Evolutionary conservation across 2,329 filamentous ascomycete genomes (phyloP).

Genomic region (Bipolaris gigantea): DNA sequence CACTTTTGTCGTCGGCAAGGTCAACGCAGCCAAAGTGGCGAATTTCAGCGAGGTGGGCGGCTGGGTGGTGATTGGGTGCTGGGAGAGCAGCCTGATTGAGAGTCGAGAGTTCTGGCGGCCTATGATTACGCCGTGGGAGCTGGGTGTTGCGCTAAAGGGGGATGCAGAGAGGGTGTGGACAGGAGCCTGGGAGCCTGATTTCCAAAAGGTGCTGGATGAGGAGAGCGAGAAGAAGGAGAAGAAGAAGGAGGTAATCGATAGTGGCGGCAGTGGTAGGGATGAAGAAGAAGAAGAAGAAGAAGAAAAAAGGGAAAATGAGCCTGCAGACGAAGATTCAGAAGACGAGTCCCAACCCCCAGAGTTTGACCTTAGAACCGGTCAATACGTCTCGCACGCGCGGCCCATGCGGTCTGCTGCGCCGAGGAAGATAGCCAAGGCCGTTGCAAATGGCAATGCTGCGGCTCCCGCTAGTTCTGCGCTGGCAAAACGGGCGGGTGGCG

Average conservation of each 20-base stretch:
- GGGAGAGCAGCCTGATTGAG: slow-evolving; percentile 93
- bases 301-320: slow-evolving; percentile 10
- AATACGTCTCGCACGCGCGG: slow-evolving; percentile 75
- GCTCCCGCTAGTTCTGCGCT: slow-evolving; percentile 56
- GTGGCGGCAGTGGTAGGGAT: slow-evolving; percentile 2
- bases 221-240: slow-evolving; percentile 13
- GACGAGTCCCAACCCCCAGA: slow-evolving; percentile 73
- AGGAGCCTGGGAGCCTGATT: slow-evolving; percentile 85
- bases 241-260: neutral
- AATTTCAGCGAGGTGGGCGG: slow-evolving; percentile 95
- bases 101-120: slow-evolving; percentile 86
- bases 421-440: neutral
- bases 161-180: slow-evolving; percentile 83
- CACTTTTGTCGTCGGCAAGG: slow-evolving; percentile 92
- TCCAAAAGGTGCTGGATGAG: slow-evolving; percentile 65
- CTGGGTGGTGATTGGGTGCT: slow-evolving; percentile 97
- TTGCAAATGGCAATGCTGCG: slow-evolving; percentile 24
- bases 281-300: slow-evolving; percentile 39
- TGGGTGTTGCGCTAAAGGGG: slow-evolving; percentile 73
- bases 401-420: slow-evolving; percentile 57
- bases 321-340: slow-evolving; percentile 55
- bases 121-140: slow-evolving; percentile 92
- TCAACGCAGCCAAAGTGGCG: slow-evolving; percentile 93
- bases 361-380: slow-evolving; percentile 88
- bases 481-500: slow-evolving; percentile 65